Evolutionary conservation across 2,329 filamentous ascomycete genomes (phyloP).

Genomic region (Stemphylium beticola): DNA sequence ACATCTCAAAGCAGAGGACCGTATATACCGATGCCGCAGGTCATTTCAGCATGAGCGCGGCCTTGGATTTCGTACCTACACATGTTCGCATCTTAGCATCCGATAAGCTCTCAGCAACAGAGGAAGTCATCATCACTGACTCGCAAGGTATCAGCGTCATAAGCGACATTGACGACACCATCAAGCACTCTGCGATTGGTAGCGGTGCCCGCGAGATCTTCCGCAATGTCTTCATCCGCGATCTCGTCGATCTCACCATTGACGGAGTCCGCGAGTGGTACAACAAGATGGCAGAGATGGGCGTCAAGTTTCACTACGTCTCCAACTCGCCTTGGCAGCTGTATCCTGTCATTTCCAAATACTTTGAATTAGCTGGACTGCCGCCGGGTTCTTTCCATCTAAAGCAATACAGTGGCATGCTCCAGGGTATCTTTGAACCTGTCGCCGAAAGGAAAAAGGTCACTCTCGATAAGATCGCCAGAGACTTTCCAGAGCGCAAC

Average conservation of each 20-base stretch:
- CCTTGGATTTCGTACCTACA: conserved; percentile 88
- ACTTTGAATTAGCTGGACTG: conserved; percentile 79
- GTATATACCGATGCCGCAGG: conserved; percentile 86
- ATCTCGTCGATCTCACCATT: conserved; percentile 79
- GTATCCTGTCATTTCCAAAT: conserved; percentile 85
- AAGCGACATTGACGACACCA: conserved; percentile 96
- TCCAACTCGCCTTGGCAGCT: conserved; percentile 99
- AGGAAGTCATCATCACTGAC: conserved; percentile 78
- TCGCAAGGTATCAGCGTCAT: conserved; percentile 86
- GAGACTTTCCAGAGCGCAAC: conserved; percentile 85
- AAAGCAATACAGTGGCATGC: conserved; percentile 95
- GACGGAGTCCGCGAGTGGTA: conserved; percentile 94
- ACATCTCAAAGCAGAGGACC: conserved; percentile 80
- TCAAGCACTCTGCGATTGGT: conserved; percentile 92
- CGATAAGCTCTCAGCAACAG: conserved; percentile 80
- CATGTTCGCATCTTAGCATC: conserved; percentile 86
- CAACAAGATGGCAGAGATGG: conserved; percentile 73
- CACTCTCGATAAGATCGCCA: conserved; percentile 81
- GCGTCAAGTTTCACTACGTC: conserved; percentile 92
- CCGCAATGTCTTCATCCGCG: conserved; percentile 91
- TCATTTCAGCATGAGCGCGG: conserved; percentile 81
- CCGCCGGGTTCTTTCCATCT: conserved; percentile 90
- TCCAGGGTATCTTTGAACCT: conserved; percentile 97
- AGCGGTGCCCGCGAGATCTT: conserved; percentile 92
- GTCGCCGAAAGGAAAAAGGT: conserved; percentile 93